These are phyloP conservation scores for Eucalyptus cloeziana DNA, from an alignment of 345 rosid species.

Conservation along the genomic window DNA sequence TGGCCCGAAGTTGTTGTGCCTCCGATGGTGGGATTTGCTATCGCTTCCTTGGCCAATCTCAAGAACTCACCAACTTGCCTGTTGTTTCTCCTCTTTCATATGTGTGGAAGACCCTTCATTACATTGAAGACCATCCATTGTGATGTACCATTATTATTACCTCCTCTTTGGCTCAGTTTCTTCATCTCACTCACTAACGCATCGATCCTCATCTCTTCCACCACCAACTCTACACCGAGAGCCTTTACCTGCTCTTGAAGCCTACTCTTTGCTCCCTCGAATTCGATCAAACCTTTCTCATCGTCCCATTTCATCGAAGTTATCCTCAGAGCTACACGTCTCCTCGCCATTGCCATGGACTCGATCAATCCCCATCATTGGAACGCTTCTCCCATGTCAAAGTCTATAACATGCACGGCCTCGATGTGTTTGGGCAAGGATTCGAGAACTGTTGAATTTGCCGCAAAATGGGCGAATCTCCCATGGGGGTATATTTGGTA, in stretches of 20 bases:
- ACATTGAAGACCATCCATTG: neutral
- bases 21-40: neutral
- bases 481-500: conserved; percentile 28
- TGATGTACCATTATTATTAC: neutral
- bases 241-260: conserved; percentile 13
- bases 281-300: conserved; percentile 2
- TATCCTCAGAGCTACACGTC: conserved; percentile 5
- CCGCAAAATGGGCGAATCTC: conserved; percentile 39
- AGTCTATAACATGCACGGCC: conserved; percentile 27
- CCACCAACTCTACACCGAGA: conserved; percentile 7
- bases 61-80: neutral
- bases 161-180: conserved; percentile 2
- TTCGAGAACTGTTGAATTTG: conserved; percentile 31
- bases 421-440: conserved; percentile 15
- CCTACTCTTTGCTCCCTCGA: conserved; percentile 7
- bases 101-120: neutral
- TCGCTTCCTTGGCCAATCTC: conserved; percentile 27
- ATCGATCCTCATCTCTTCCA: conserved; percentile 19
- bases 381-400: conserved; percentile 29
- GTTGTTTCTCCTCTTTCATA: neutral
- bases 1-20: conserved; percentile 10
- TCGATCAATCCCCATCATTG: conserved; percentile 35
- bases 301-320: conserved; percentile 18
- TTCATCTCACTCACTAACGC: conserved; percentile 14
- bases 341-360: conserved; percentile 1